Evolutionary conservation across 768 basidiomycete species (phyloP), one percentile per base, ranked within the genome.

Genomic region (Mycena galopus): DNA sequence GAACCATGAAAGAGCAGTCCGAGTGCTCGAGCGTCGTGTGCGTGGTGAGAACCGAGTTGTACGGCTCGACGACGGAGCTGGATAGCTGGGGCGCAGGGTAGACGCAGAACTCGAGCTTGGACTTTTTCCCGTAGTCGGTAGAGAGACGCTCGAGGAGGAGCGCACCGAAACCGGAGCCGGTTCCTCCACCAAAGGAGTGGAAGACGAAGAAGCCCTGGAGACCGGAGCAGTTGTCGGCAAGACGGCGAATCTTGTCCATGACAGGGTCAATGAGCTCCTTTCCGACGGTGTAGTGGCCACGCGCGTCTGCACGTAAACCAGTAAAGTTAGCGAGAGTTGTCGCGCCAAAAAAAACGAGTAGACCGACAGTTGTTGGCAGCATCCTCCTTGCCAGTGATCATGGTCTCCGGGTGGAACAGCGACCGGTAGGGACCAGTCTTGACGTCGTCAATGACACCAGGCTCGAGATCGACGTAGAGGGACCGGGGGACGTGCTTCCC

Each of bases 191-290:
- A 82, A 99, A 99, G 23, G 98, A 99, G 87, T 99, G 98, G 92
- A 99, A 99, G 80, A 99, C 95, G 81, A 99, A 99, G 92, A 99
- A 99, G 79, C 98, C 98, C 85, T 99, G 98, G 55, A 99, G 92
- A 81, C 98, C 98, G 60, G 92, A 91, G 86, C 97, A 99, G 86
- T 98, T 98, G 85, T 99, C 98, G 62, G 97, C 95, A 73, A 99
- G 91, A 77, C 95, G 94, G 82, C 98, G 95, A 77, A 99, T 87
- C 84, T 95, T 97, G 86, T 99, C 98, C 92, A 98, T 94, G 66
- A 98, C 97, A 55, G 89, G 89, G 85, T 99, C 98, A 73, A 99
- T 96, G 80, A 96, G 91, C 83, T 99, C 98, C 86, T 99, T 99
- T 78, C 98, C 98, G 79, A 99, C 92, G 74, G 98, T 98, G 86